A percentile compares a stretch with the other conserved stretches of the same genome.
Evolutionary conservation across 140 eudicot species (phyloP).

Genomic region (Senecio squalidus): DNA sequence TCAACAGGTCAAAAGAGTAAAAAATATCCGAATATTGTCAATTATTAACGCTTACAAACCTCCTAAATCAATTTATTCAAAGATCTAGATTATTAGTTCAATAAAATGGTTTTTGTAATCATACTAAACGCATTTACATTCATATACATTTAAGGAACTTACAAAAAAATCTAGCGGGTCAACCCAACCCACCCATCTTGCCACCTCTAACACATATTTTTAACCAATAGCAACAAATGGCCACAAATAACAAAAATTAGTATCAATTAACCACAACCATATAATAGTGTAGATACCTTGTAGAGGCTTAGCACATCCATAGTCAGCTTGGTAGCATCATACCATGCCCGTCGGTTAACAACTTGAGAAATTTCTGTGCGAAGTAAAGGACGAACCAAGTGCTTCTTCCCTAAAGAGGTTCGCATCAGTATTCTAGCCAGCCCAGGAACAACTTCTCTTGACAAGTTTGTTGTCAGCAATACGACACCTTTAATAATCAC

Average conservation of each 20-base stretch:
- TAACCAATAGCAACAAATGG: background rate
- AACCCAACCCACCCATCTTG: background rate
- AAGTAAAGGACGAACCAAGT: constrained; percentile 76
- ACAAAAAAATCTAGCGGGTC: background rate
- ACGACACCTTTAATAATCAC: constrained; percentile 79
- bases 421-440: constrained; percentile 88
- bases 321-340: constrained; percentile 88
- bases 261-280: background rate
- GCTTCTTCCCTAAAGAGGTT: constrained; percentile 85
- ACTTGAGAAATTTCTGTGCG: constrained; percentile 93
- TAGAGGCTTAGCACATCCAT: constrained; percentile 75
- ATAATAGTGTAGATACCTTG: constrained; percentile 45
- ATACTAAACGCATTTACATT: background rate
- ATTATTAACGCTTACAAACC: no score
- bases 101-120: no score
- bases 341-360: constrained; percentile 95
- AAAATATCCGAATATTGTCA: no score
- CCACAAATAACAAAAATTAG: background rate
- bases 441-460: constrained; percentile 95
- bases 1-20: background rate
- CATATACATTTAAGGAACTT: no score
- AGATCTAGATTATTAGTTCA: background rate
- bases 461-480: constrained; percentile 62
- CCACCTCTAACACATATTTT: background rate
- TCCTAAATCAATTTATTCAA: background rate